Base-by-base conservation (phyloP, 306 rosid species). In the Vigna trinervia region DNA sequence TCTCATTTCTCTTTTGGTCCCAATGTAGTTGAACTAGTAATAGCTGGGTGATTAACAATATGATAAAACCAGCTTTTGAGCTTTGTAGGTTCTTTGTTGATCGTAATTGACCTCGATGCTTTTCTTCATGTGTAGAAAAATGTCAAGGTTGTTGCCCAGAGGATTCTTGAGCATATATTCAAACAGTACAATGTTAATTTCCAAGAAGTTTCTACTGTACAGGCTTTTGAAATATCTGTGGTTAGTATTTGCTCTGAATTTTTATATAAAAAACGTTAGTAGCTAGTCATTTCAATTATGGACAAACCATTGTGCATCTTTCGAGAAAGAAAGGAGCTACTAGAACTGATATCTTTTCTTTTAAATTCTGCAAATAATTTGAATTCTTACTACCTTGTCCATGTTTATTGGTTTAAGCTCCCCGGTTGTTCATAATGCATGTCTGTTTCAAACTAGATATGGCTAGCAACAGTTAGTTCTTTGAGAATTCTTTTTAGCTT, bases 171-270 rank as follows among this genome's bases (percentile, higher is more conserved):
- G 80, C 79, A 88, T 65, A 78, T 87, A 52, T 68, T 80, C 69
- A 34, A 77, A 80, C 64, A 87, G 75, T 93, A 87, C 80, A 56
- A 14, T 38, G 74, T 88, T 81, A 34, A 22, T 41, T 73, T 78
- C 23, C 83, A 76, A 69, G 84, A 87, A 45, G 84, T 71, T 20
- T 84, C 92, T 66, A 78, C 81, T 19, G 45, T 79, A 68, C 93
- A 92, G 83, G 90, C 93, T 46, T 87, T 88, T 79, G 84, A 83
- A 86, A 81, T 92, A 83, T 87, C 96, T 58, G 82, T 88, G 96
- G 97, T 92, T 71, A 81, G 89, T 84, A 69, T 65, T 43, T 70
- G 15, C 43, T 74, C 71, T 64, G 6, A 26, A 46, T 53, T 70
- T 39, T 17, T 4, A 28, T 71, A 5, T 57, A 36, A n/a, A 43